phyloP scores from a whole-genome alignment of 345 rosid species.

The Litchi chinensis region DNA sequence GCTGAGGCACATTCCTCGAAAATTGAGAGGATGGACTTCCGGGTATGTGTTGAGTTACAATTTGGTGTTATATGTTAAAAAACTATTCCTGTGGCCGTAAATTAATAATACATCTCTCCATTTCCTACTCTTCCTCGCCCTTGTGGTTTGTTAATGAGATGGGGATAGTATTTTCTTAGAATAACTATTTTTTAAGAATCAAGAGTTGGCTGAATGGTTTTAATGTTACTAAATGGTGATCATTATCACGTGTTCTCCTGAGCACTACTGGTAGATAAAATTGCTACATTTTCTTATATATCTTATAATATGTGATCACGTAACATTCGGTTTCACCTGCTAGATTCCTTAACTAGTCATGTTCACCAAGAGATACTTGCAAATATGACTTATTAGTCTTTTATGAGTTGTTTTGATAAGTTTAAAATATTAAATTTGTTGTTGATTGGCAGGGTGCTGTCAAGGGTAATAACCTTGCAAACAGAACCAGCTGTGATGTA shows the following conservation, averaged over 20 bases:
- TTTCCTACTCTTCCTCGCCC: background rate
- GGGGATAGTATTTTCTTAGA: background rate
- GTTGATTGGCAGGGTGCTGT: slow-evolving; percentile 44
- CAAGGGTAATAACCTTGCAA: slow-evolving; percentile 38
- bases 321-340: background rate
- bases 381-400: background rate
- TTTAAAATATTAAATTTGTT: background rate
- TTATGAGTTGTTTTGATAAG: background rate
- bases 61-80: background rate
- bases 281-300: background rate
- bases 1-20: slow-evolving; percentile 51
- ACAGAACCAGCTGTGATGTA: slow-evolving; percentile 48
- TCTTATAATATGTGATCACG: background rate
- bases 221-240: background rate
- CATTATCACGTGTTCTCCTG: background rate
- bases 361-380: slow-evolving; percentile 4
- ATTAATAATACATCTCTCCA: background rate
- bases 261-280: background rate
- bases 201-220: slow-evolving; percentile 1
- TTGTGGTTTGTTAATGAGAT: background rate
- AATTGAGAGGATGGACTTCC: slow-evolving; percentile 53
- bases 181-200: background rate
- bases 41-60: slow-evolving; percentile 41
- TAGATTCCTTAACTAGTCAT: background rate
- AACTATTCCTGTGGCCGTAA: background rate